Evolutionary conservation across 2,329 filamentous ascomycete species (phyloP).

Genomic region (Cercospora canescens): DNA sequence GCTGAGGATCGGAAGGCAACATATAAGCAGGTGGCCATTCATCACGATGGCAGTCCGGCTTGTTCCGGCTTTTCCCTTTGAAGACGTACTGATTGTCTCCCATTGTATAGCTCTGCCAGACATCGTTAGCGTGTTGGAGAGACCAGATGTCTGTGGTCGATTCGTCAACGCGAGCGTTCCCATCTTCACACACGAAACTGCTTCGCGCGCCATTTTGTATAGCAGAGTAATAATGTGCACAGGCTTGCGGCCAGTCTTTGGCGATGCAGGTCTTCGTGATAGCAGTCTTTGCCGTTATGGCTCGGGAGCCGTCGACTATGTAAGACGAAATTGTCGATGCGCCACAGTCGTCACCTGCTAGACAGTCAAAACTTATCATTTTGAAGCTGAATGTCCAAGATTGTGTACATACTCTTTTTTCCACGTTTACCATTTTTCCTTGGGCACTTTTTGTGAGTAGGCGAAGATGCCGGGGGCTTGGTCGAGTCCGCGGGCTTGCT

Average conservation of each 20-base stretch:
- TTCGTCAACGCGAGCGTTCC: no score
- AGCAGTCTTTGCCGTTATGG: not conserved
- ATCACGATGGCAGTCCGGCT: slow-evolving; percentile 5
- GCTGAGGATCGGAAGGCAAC: not conserved
- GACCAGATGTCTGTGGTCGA: no score
- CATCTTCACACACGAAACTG: not conserved
- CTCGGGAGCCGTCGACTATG: no score
- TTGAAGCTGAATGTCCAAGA: no score
- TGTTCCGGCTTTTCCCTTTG: no score
- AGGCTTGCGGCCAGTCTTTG: not conserved
- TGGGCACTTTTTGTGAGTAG: not conserved
- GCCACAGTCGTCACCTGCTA: no score
- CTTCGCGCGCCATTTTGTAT: not conserved
- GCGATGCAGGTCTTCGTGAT: not conserved
- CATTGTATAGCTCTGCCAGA: no score
- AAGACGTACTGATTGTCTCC: no score
- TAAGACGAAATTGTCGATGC: no score
- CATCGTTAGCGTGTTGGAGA: no score
- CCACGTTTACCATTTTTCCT: not conserved
- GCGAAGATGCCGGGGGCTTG: not conserved
- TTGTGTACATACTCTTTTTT: no score
- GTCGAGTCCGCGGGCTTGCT: not conserved
- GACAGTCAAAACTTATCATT: no score
- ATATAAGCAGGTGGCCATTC: slow-evolving; percentile 14
- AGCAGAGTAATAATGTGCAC: not conserved